Evolutionary conservation across 2,329 filamentous ascomycete species (phyloP), one percentile per base, ranked within the genome.

Genomic region (Aspergillus nomiae): DNA sequence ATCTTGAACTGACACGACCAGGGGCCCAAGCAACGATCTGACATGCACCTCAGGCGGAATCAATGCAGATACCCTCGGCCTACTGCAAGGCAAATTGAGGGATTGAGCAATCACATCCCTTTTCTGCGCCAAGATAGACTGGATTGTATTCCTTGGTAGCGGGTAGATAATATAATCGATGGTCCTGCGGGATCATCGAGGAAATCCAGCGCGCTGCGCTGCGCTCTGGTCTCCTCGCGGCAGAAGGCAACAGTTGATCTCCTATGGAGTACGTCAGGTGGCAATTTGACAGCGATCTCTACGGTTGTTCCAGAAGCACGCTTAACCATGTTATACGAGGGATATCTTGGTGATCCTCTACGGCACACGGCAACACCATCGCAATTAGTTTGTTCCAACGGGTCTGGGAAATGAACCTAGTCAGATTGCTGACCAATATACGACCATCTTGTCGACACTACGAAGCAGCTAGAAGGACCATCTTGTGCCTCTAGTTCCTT

Each of bases 311-410:
- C 59, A 64, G 65, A 67, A 67, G 46, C 59, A 60, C 61, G 58
- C 61, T 54, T 63, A 59, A 30, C 59, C 56, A 61, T 65, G 60
- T 64, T 56, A 43, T 64, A 59, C 60, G 65, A 59, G 61, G 59
- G 56, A 62, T 59, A 59, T 48, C 62, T 61, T 63, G 63, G 59
- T 65, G 65, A 69, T 68, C 65, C 55, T 65, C 63, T 53, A 50
- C 56, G 50, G 53, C 57, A 55, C 43, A 56, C 50, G 32, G 51
- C 51, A 58, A 54, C n/a, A 57, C 56, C 56, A 58, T 30, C 16
- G n/a, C 19, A 34, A 50, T 62, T 64, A 61, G 46, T n/a, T 26
- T n/a, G 16, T 56, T 57, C 51, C 45, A 60, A 57, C 36, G 51
- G 26, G 61, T 38, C 32, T 38, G 28, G 7, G 30, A 56, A 48